Conservation (phyloP, 257 asterid species). For the Anisodus tanguticus region DNA sequence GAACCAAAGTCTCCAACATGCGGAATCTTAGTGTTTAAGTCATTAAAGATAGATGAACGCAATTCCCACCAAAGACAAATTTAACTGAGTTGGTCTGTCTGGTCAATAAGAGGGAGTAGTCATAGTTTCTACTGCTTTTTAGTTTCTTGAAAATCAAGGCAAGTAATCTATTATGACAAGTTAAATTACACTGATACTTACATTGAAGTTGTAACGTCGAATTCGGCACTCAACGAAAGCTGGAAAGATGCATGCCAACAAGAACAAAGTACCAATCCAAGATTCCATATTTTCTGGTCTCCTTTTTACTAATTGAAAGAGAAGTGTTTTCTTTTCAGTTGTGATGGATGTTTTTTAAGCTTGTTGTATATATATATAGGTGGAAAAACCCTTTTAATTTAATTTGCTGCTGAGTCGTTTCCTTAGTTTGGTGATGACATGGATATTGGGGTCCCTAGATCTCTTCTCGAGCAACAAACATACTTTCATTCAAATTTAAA, state of each 20-base stretch:
- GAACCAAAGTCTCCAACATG: no score
- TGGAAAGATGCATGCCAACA: constrained; percentile 48
- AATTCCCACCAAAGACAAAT: no score
- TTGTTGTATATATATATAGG: constrained; percentile 11
- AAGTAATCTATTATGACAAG: not conserved
- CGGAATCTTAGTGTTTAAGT: no score
- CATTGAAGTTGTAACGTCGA: constrained; percentile 63
- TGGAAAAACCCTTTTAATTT: constrained; percentile 15
- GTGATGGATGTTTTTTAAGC: not conserved
- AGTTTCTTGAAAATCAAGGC: not conserved
- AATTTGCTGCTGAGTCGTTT: constrained; percentile 46
- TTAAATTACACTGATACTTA: constrained; percentile 29
- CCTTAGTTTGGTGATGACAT: constrained; percentile 54
- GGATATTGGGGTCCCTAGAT: constrained; percentile 34
- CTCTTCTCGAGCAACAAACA: constrained; percentile 17
- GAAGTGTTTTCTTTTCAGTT: not conserved
- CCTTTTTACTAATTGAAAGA: not conserved
- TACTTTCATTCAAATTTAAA: constrained; percentile 23
- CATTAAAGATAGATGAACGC: no score
- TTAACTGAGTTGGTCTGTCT: no score
- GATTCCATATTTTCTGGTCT: constrained; percentile 37
- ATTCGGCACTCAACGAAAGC: constrained; percentile 49
- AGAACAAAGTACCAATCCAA: constrained; percentile 39
- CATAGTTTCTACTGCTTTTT: not conserved
- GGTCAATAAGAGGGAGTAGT: no score